These are phyloP conservation scores for Fusarium decemcellulare DNA, from an alignment of 2,329 filamentous ascomycete species.

Conservation along the genomic window DNA sequence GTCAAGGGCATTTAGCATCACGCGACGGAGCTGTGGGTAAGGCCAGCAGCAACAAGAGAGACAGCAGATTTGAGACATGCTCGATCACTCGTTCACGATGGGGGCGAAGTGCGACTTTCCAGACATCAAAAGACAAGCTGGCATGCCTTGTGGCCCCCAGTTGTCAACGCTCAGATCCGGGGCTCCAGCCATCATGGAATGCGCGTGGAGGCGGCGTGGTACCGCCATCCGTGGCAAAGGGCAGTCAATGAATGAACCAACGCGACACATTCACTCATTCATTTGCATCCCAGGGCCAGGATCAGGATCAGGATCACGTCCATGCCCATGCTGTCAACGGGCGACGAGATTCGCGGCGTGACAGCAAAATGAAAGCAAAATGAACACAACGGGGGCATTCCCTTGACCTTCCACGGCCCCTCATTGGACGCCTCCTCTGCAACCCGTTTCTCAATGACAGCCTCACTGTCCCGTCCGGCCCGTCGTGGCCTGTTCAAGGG, in stretches of 20 bases:
- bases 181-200: slow-evolving; percentile 10
- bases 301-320: slow-evolving; percentile 1
- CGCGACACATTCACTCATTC: slow-evolving; percentile 7
- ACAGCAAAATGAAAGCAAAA: slow-evolving; percentile 32
- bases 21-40: slow-evolving; percentile 25
- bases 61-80: slow-evolving; percentile 9
- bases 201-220: slow-evolving; percentile 25
- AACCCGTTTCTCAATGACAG: slow-evolving; percentile 42
- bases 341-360: slow-evolving; percentile 40
- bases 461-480: slow-evolving; percentile 43
- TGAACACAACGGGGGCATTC: slow-evolving; percentile 41
- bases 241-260: slow-evolving; percentile 3
- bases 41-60: slow-evolving; percentile 11
- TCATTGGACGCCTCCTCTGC: slow-evolving; percentile 43
- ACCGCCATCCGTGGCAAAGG: slow-evolving; percentile 23
- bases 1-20: slow-evolving; percentile 14
- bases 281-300: background rate
- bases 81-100: background rate
- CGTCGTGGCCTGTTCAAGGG: slow-evolving; percentile 38
- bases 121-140: background rate
- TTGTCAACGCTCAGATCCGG: slow-evolving; percentile 14
- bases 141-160: background rate
- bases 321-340: slow-evolving; percentile 40
- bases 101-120: background rate
- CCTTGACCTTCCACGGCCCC: slow-evolving; percentile 13